Evolutionary conservation across 768 basidiomycete genomes (phyloP).

Genomic region (Dioszegia crocea): DNA sequence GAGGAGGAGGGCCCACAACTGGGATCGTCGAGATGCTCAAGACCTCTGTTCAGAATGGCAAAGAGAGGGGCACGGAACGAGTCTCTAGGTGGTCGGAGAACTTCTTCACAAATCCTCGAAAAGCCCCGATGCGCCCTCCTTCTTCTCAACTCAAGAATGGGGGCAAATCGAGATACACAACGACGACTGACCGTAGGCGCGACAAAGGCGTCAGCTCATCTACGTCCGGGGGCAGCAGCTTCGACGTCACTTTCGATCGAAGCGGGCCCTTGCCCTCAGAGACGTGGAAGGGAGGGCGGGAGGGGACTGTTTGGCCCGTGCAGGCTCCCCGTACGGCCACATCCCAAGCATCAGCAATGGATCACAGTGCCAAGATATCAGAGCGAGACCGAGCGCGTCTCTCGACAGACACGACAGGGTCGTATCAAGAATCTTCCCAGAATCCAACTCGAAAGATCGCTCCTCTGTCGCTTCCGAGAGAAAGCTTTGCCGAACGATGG

Average conservation of each 20-base stretch:
- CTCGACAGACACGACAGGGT: no score
- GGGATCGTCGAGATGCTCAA: neutral
- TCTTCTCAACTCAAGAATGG: no score
- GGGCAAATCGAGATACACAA: conserved; percentile 9
- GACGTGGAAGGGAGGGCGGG: no score
- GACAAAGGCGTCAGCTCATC: neutral
- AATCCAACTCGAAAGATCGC: neutral
- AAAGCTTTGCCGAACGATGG: conserved; percentile 2
- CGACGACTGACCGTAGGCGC: conserved; percentile 13
- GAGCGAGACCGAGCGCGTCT: no score
- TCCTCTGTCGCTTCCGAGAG: neutral
- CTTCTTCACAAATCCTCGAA: conserved; percentile 21
- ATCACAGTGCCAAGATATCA: no score
- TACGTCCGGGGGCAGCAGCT: neutral
- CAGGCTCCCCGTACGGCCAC: no score
- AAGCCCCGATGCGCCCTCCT: conserved; percentile 14
- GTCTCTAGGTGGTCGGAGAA: conserved; percentile 12
- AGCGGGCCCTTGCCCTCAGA: no score
- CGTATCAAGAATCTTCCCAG: neutral
- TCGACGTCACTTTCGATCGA: neutral
- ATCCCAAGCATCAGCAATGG: no score
- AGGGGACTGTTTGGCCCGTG: no score
- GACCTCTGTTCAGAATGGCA: neutral
- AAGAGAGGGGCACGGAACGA: neutral
- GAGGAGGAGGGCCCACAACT: neutral